A percentile compares a stretch with the other conserved stretches of the same genome.
Evolutionary conservation across 2,329 filamentous ascomycete genomes (phyloP).

Genomic region (Arthrinium phaeospermum): DNA sequence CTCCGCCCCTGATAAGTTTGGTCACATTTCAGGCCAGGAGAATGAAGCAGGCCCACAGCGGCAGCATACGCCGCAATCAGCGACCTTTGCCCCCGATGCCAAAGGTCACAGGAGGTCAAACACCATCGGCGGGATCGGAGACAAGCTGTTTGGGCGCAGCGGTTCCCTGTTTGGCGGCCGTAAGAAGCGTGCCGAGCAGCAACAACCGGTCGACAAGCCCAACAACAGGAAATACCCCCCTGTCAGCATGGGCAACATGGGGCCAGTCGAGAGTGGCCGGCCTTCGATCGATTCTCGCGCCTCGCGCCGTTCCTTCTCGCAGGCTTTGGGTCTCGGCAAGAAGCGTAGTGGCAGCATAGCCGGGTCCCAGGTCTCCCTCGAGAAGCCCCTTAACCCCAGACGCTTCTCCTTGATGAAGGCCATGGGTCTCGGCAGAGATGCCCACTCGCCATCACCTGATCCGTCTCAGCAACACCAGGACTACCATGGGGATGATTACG

Average conservation of each 20-base stretch:
- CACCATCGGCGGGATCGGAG: slow-evolving; percentile 81
- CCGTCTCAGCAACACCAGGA: slow-evolving; percentile 61
- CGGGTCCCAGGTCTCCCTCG: slow-evolving; percentile 60
- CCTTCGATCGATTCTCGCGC: slow-evolving; percentile 72
- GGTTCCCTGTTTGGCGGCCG: slow-evolving; percentile 78
- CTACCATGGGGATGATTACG: slow-evolving; percentile 44
- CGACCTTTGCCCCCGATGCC: slow-evolving; percentile 38
- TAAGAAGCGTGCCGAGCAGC: slow-evolving; percentile 41
- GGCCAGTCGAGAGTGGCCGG: slow-evolving; percentile 59
- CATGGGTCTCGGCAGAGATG: slow-evolving; percentile 65
- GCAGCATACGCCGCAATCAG: slow-evolving; percentile 41
- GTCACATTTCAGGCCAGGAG: slow-evolving; percentile 63
- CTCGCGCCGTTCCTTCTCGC: slow-evolving; percentile 72
- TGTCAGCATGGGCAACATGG: slow-evolving; percentile 83
- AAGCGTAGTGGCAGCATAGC: slow-evolving; percentile 72
- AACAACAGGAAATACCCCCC: slow-evolving; percentile 77
- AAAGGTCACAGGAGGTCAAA: slow-evolving; percentile 72
- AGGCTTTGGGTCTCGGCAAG: slow-evolving; percentile 64
- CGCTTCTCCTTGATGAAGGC: slow-evolving; percentile 76
- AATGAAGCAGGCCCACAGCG: slow-evolving; percentile 30
- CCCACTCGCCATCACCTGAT: slow-evolving; percentile 51
- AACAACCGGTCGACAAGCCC: slow-evolving; percentile 56
- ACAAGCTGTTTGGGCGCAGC: slow-evolving; percentile 83
- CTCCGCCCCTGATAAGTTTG: slow-evolving; percentile 60
- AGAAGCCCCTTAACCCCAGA: slow-evolving; percentile 58